Evolutionary conservation across 352 stramenopile species (phyloP).

Genomic region (Phytophthora uliginosa): DNA sequence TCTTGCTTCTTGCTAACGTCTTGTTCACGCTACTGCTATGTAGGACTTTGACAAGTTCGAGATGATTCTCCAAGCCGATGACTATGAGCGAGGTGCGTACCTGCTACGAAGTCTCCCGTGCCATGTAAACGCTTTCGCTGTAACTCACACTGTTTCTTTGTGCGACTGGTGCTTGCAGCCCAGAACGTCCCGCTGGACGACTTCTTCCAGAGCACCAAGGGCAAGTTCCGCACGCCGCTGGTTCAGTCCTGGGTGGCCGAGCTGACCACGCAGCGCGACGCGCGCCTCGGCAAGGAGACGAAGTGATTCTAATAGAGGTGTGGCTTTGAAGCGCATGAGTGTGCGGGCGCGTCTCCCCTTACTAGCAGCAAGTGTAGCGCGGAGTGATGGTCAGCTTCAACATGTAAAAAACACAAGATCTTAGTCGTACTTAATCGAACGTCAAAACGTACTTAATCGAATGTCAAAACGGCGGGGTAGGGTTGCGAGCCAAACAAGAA

Average conservation of each 20-base stretch:
- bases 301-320: constrained; percentile 11
- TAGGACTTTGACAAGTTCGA: constrained; percentile 97
- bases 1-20: constrained; percentile 9
- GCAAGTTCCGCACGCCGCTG: constrained; percentile 84
- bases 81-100: constrained; percentile 90
- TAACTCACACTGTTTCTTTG: neutral
- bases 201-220: constrained; percentile 87
- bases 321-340: neutral
- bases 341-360: neutral
- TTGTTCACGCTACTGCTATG: neutral
- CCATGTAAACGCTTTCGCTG: neutral
- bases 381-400: constrained; percentile 24
- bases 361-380: constrained; percentile 3
- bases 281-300: constrained; percentile 33
- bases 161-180: constrained; percentile 30
- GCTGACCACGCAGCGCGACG: constrained; percentile 62
- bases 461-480: too few relatives aligned
- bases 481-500: constrained; percentile 1
- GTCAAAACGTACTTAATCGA: neutral
- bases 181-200: constrained; percentile 73
- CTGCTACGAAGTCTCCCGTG: neutral
- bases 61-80: constrained; percentile 95
- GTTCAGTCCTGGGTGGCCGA: constrained; percentile 84
- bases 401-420: constrained; percentile 21
- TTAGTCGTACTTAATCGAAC: neutral